Evolutionary conservation across 768 basidiomycete species (phyloP), one percentile per base, ranked within the genome.

Genomic region (Boletus rubropictus): DNA sequence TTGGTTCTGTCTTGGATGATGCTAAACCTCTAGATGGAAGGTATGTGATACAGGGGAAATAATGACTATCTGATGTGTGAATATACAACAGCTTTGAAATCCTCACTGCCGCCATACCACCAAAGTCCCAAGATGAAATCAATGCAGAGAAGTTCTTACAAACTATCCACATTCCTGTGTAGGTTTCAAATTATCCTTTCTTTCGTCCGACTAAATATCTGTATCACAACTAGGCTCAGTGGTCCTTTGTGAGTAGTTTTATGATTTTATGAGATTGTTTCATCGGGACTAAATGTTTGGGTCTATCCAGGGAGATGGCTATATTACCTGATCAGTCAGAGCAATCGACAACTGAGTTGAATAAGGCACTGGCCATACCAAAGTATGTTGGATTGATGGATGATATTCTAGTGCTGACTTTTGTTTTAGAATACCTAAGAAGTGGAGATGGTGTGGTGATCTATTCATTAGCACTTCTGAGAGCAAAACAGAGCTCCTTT

Each of bases 381-480:
- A 65, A 67, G 64, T 54, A 63, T 61, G 51, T 39, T 52, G 42
- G 20, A 18, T 27, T 36, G 27, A 22, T 39, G 24, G 15, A 33
- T 37, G 2, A 35, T 33, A 34, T 34, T 18, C 12, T 21, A 24
- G 15, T 31, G 24, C 49, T 60, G 2, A 61, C 32, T 5, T 33
- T 20, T 32, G 33, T 42, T 34, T 2, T 46, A 84, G 82, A 52
- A 77, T 80, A 33, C 69, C 69, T 18, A 80, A 79, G 58, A 76
- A 76, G 44, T 87, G 78, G 78, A 79, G 71, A 52, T 86, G 86
- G 85, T 66, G 71, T 31, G 84, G 83, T 20, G 66, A 76, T 18
- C 66, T 86, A 24, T 70, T 72, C 44, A 68, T 77, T 18, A 68
- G 67, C 21, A 62, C 63, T 3, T 61, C 61, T 17, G 59, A 64